Percentiles rank a stretch among this genome's conserved stretches.
These are phyloP conservation scores for Kodamaea fukazawae DNA, from an alignment of 805 yeast genomes.

Conservation along the genomic window DNA sequence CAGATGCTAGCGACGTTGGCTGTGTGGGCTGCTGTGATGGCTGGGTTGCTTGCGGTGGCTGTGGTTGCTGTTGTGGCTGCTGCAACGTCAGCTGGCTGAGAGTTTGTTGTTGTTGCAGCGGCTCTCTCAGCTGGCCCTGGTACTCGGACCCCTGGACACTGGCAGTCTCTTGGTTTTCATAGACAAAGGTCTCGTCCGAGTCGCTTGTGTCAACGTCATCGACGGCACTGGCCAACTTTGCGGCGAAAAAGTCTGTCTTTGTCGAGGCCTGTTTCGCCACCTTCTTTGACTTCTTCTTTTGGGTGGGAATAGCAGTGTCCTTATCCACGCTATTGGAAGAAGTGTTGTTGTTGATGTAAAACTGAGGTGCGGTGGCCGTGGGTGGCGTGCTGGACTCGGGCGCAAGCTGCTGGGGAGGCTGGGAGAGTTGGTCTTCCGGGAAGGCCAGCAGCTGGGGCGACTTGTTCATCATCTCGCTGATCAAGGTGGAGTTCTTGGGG, in stretches of 20 bases:
- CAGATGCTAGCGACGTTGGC: too few relatives aligned
- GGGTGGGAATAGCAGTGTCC: constrained; percentile 1
- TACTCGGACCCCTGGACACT: too few relatives aligned
- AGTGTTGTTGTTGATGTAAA: constrained; percentile 3
- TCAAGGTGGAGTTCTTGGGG: constrained; percentile 33
- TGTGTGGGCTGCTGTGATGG: too few relatives aligned
- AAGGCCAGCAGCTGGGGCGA: constrained; percentile 26
- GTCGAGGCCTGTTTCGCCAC: constrained; percentile 55
- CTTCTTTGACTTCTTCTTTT: constrained; percentile 25
- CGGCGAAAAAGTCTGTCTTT: constrained; percentile 91
- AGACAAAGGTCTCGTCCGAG: constrained; percentile 94
- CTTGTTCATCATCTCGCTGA: constrained; percentile 35
- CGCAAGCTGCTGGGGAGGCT: neutral
- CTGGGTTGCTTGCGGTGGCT: neutral
- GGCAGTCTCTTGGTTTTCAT: constrained; percentile 49
- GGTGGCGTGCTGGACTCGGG: neutral
- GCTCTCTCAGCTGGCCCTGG: neutral
- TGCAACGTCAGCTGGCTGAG: neutral
- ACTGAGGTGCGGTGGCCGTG: neutral
- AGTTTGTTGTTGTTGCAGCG: neutral
- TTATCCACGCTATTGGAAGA: constrained; percentile 8
- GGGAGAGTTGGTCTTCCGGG: constrained; percentile 6
- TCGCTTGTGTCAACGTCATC: constrained; percentile 86
- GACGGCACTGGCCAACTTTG: constrained; percentile 89
- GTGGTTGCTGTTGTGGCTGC: neutral